Base-by-base conservation (phyloP, 352 stramenopile species). In the Phytophthora cactorum region DNA sequence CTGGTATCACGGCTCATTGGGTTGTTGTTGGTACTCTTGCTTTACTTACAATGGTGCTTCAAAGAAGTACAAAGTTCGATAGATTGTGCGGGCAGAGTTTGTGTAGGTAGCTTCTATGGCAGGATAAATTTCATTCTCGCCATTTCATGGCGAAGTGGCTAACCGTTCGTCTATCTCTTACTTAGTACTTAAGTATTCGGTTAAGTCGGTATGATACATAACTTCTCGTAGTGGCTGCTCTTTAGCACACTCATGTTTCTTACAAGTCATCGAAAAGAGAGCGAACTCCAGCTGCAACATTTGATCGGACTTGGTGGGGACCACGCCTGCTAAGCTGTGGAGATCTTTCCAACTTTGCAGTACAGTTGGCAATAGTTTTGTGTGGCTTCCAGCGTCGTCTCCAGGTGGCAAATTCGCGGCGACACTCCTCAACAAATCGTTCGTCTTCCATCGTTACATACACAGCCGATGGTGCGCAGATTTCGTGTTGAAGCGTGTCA, bases 391-490 rank as follows among this genome's bases (percentile, higher is more conserved):
- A 90, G 15, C 72, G 72, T 12, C 70, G 68, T 49, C 79, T 68
- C 65, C 81, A 82, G 6, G 63, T 36, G 29, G 74, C 74, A 72
- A 90, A 86, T 46, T 86, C 79, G 2, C n/a, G 53, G 25, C 81
- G 81, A 54, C 82, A 87, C 9, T 53, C 65, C 1, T 83, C 79
- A 7, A 59, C 52, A 47, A 84, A 88, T 12, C 60, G 67, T 28
- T 74, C 67, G 59, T 89, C 71, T 52, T 78, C 72, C 82, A 91
- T 91, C 1, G 63, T 39, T 12, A 81, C 67, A 58, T 91, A 91
- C 34, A 54, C 3, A 29, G 63, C 52, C 1, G 67, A 61, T 9
- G 80, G 70, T 15, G 66, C 27, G 55, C 76, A 87, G 17, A 89
- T 68, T 43, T 74, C 59, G 1, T 71, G 60, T 63, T 79, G 44